These are phyloP conservation scores for Rubia tinctorum DNA, from an alignment of 305 asterid species.

Conservation along the genomic window DNA sequence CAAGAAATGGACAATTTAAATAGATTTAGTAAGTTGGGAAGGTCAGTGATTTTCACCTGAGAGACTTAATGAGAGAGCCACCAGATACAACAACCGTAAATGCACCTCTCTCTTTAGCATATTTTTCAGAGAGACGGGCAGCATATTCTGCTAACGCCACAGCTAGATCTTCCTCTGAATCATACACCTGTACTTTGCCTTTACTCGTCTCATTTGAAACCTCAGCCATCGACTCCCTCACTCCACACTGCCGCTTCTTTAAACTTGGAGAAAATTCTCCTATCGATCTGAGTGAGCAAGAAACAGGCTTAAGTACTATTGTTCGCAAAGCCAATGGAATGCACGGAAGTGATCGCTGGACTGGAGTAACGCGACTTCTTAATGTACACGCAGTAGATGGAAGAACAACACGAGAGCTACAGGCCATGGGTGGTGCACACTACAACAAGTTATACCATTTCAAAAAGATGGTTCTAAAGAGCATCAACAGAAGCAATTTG, in stretches of 20 bases:
- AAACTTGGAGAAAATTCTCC: constrained; percentile 14
- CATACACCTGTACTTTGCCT: constrained; percentile 47
- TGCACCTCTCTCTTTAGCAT: constrained; percentile 40
- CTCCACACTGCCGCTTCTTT: constrained; percentile 8
- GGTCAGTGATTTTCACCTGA: constrained; percentile 39
- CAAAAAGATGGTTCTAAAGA: not conserved
- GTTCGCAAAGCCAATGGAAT: constrained; percentile 26
- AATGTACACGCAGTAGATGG: constrained; percentile 26
- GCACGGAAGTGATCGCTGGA: constrained; percentile 25
- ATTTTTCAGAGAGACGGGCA: constrained; percentile 45
- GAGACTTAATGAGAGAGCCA: constrained; percentile 78
- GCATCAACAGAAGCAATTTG: not conserved
- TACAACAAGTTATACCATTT: not conserved
- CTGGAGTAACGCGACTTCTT: constrained; percentile 18
- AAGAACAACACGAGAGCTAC: constrained; percentile 26
- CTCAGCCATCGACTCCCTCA: constrained; percentile 44
- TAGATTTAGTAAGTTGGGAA: not conserved
- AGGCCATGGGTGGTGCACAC: constrained; percentile 33
- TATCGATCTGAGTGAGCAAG: constrained; percentile 16
- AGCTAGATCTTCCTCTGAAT: constrained; percentile 69
- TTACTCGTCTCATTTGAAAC: constrained; percentile 41
- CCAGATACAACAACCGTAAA: constrained; percentile 85
- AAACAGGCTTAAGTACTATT: constrained; percentile 15
- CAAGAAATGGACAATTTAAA: not conserved
- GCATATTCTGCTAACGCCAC: constrained; percentile 63